Conservation (phyloP, 2,329 filamentous ascomycete genomes). For the Verticillium albo-atrum region DNA sequence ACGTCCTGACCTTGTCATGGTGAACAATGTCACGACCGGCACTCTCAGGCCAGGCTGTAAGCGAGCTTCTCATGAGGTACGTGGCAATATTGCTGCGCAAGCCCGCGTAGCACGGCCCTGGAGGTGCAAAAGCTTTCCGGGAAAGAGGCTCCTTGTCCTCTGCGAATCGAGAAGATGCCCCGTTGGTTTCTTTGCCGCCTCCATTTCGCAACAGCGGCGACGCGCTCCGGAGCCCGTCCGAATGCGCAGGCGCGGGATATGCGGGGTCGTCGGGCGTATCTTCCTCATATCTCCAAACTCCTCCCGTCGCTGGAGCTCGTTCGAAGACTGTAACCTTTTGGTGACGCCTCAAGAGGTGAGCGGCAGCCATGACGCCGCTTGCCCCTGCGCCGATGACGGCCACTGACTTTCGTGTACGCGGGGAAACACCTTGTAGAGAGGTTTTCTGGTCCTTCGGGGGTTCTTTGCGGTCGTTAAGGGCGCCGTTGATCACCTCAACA, state of each 20-base stretch:
- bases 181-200: too few relatives aligned
- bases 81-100: slow-evolving; percentile 74
- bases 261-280: slow-evolving; percentile 21
- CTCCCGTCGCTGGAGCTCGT: neutral
- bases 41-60: slow-evolving; percentile 50
- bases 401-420: neutral
- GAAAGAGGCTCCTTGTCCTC: neutral
- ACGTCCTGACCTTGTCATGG: slow-evolving; percentile 52
- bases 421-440: neutral
- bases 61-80: slow-evolving; percentile 37
- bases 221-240: neutral
- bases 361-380: slow-evolving; percentile 2
- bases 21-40: slow-evolving; percentile 52
- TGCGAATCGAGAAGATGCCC: neutral
- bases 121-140: slow-evolving; percentile 14
- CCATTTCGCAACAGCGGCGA: too few relatives aligned
- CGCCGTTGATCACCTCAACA: neutral
- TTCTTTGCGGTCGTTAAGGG: neutral
- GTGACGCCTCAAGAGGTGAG: neutral
- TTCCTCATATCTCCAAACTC: slow-evolving; percentile 31
- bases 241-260: slow-evolving; percentile 18
- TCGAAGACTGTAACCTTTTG: neutral
- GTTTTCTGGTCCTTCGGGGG: neutral
- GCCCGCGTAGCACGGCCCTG: slow-evolving; percentile 47
- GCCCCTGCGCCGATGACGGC: slow-evolving; percentile 5